Evolutionary conservation across 2,329 filamentous ascomycete species (phyloP), one percentile per base, ranked within the genome.

Genomic region (Macrophomina phaseolina): DNA sequence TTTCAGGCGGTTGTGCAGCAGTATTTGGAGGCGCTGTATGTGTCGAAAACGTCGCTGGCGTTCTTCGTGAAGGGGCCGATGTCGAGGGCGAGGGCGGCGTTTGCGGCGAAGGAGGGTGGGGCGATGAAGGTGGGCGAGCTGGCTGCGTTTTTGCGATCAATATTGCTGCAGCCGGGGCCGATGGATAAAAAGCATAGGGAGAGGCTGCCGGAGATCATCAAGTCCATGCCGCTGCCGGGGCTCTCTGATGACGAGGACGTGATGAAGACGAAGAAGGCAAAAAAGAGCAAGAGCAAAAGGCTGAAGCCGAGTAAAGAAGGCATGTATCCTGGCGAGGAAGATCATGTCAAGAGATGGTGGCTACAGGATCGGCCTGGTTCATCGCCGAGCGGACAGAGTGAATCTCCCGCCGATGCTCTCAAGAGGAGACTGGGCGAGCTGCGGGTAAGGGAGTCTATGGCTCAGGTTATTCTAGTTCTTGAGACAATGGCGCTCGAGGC

Each of bases 21-120:
- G 55, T 80, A 79, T 67, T 73, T 84, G 23, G 80, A 83, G 14
- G 77, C 80, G 38, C 71, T 84, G 69, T 84, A 86, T 74, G 71
- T 81, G 11, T 80, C 76, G 8, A 79, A 91, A 85, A 91, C 90
- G 40, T 92, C 91, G 3, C 80, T 94, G 66, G 91, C 91, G 67
- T 95, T 94, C 77, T 94, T 94, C 77, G 90, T 90, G 23, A 95
- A 95, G 80, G 92, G 91, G 0, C 91, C 92, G 1, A 81, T 95
- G 23, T 92, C 91, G 52, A 86, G 91, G 71, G 89, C 91, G 53
- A 86, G 91, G 67, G 90, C 89, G 55, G 86, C 89, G 14, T 92
- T 92, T 69, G 87, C 89, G 67, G 79, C 88, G 14, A 85, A 88
- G 68, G 85, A 86, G 62, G 87, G 90, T 74, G 81, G 85, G 6